Percentiles rank a stretch among this genome's conserved stretches.
Conservation (phyloP, 306 rosid genomes). For the Albizia julibrissin region DNA sequence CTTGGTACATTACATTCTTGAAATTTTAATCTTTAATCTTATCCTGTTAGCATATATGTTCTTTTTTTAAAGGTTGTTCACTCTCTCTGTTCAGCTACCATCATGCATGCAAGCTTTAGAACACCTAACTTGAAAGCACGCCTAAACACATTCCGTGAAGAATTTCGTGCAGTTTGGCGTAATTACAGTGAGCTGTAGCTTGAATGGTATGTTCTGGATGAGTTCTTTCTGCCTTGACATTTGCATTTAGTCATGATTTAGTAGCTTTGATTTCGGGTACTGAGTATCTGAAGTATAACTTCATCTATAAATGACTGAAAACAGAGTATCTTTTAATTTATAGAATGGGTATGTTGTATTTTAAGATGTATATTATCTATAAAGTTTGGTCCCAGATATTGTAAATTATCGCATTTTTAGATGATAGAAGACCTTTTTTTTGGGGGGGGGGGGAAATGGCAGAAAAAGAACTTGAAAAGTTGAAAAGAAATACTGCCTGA, state of each 20-base stretch:
- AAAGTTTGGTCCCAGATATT: not conserved
- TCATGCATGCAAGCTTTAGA: constrained; percentile 96
- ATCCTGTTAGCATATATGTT: not conserved
- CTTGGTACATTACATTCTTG: constrained; percentile 57
- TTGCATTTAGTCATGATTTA: not conserved
- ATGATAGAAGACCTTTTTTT: not conserved
- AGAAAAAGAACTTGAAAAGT: no score
- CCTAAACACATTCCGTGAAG: constrained; percentile 95
- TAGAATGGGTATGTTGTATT: not conserved
- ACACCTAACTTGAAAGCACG: constrained; percentile 99
- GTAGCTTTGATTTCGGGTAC: not conserved
- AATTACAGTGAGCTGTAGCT: constrained; percentile 93
- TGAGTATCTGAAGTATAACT: not conserved
- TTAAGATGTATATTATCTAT: not conserved
- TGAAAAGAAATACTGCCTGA: no score
- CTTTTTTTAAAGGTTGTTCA: not conserved
- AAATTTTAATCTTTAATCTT: not conserved
- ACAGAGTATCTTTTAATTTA: not conserved
- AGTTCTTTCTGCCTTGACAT: constrained; percentile 13
- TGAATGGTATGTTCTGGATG: constrained; percentile 29
- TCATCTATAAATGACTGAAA: constrained; percentile 9
- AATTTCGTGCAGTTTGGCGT: constrained; percentile 99
- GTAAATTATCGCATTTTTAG: not conserved
- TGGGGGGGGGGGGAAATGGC: no score
- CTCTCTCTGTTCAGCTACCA: constrained; percentile 56